A percentile compares a stretch with the other conserved stretches of the same genome.
Conservation (phyloP, 345 rosid genomes). For the Eucalyptus regnans region DNA sequence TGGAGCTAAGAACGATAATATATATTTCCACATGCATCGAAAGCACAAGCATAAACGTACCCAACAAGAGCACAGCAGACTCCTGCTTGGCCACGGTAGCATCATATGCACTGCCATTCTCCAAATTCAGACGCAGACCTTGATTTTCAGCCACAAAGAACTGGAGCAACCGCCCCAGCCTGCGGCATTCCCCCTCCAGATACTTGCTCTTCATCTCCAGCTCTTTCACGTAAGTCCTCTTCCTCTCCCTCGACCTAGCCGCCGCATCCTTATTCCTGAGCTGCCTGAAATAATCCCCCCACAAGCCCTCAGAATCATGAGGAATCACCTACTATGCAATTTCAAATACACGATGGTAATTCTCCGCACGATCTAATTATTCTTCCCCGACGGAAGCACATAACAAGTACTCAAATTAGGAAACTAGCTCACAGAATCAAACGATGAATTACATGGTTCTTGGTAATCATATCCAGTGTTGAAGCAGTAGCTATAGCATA, state of each 20-base stretch:
- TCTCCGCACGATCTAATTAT: background rate
- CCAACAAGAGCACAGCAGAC: background rate
- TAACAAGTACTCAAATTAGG: background rate
- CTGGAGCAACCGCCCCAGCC: slow-evolving; percentile 69
- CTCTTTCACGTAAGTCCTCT: slow-evolving; percentile 61
- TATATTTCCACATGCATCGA: background rate
- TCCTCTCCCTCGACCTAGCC: slow-evolving; percentile 83
- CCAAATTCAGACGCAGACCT: slow-evolving; percentile 51
- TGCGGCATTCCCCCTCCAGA: slow-evolving; percentile 73
- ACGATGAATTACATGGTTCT: background rate
- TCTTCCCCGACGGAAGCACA: background rate
- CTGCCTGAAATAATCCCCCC: slow-evolving; percentile 34
- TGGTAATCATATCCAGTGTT: background rate
- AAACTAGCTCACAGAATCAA: background rate
- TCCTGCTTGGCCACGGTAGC: slow-evolving; percentile 71
- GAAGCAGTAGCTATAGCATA: background rate
- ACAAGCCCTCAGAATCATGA: background rate
- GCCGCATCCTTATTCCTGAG: slow-evolving; percentile 91
- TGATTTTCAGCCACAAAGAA: slow-evolving; percentile 71
- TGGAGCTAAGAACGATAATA: background rate
- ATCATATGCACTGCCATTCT: slow-evolving; percentile 35
- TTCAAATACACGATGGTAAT: background rate
- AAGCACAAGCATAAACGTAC: background rate
- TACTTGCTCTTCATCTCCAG: slow-evolving; percentile 75
- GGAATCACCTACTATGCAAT: background rate